Evolutionary conservation across 2,329 filamentous ascomycete species (phyloP).

Genomic region (Stachybotrys echinatus): DNA sequence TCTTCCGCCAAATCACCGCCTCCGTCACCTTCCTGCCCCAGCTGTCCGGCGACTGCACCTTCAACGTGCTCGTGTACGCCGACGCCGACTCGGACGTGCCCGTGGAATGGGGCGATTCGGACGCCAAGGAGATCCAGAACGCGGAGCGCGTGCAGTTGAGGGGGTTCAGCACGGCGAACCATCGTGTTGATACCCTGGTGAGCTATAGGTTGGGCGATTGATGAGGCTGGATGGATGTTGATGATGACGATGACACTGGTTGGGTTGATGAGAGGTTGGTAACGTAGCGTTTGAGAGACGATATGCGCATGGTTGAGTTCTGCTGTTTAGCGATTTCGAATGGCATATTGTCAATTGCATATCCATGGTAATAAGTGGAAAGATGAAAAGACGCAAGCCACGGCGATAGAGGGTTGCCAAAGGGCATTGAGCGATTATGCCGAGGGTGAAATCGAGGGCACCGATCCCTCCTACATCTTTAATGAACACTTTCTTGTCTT

Average conservation of each 20-base stretch:
- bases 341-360: not conserved
- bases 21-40: conserved; percentile 96
- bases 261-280: too few species aligned
- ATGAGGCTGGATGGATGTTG: not conserved
- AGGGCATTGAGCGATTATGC: too few species aligned
- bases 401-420: too few species aligned
- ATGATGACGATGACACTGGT: not conserved
- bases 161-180: conserved; percentile 92
- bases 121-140: conserved; percentile 92
- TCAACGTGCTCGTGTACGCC: conserved; percentile 94
- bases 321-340: not conserved
- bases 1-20: conserved; percentile 97
- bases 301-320: not conserved
- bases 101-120: conserved; percentile 97
- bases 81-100: conserved; percentile 95
- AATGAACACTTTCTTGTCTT: too few species aligned
- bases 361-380: not conserved
- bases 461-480: too few species aligned
- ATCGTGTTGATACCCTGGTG: conserved; percentile 90
- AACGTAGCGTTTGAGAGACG: too few species aligned
- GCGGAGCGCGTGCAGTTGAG: conserved; percentile 93
- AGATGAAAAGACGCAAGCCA: too few species aligned
- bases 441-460: too few species aligned
- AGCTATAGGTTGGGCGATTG: conserved; percentile 68
- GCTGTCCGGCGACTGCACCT: conserved; percentile 85